Evolutionary conservation across 1,139 yeast species (phyloP), one percentile per base, ranked within the genome.

Genomic region (Suzukiozyma palmioleophila): DNA sequence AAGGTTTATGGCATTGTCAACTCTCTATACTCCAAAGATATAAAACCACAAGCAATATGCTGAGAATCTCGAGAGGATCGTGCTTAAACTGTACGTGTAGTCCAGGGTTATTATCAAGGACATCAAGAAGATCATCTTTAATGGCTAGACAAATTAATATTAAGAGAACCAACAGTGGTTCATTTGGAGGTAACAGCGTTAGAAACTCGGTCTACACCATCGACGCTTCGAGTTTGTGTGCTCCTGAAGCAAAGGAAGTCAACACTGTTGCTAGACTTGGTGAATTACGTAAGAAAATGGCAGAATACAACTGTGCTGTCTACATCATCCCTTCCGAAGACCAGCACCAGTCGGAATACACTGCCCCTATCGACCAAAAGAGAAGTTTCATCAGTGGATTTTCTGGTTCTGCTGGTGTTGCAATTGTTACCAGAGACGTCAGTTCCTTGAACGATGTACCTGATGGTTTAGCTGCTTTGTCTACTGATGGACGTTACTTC

Each of bases 401-500:
- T 64, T 84, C 87, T 42, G 99, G 99, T 3, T 83, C 95, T 42
- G 97, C 97, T 1, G 99, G 98, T 40, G 74, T 89, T 31, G 98
- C 97, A 3, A 75, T 94, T 32, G 71, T 92, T 32, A 84, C 97
- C 2, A 67, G 89, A 49, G 89, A 84, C 54, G 60, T 81, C 38
- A 61, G 69, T n/a, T 72, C 76, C 49, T 63, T 77, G 75, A 77
- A 77, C 49, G 75, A 73, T 8, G 53, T 53, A 9, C 81, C 81
- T n/a, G 79, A 76, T 49, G 84, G 84, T 8, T 72, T 79, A 48
- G 92, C 96, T 26, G 84, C 84, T 3, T 71, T 94, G 50, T 81
- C 95, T 9, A 94, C 98, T 0, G 98, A 94, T 61, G 97, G 97
- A 10, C 75, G 98, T 49, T 94, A 94, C 64, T 94, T 89, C 59